A percentile compares a stretch with the other conserved stretches of the same genome.
phyloP scores from a whole-genome alignment of 768 basidiomycete genomes.

The Hygrocybe punicea region DNA sequence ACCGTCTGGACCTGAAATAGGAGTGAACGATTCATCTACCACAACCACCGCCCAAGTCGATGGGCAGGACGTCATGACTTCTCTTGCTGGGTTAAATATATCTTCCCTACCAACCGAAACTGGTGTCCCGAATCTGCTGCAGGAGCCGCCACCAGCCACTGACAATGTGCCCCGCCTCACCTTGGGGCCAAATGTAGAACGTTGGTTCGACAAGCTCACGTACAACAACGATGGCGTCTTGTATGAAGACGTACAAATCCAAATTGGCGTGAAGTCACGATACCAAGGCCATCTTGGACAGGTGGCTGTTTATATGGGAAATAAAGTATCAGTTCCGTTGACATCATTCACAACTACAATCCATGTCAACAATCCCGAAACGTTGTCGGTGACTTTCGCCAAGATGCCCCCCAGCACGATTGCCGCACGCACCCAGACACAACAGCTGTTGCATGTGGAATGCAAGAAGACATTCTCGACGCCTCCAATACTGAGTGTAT shows the following conservation, averaged over 20 bases:
- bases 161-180: slow-evolving; percentile 53
- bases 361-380: slow-evolving; percentile 66
- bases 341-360: slow-evolving; percentile 87
- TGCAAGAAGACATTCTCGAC: slow-evolving; percentile 83
- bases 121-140: neutral
- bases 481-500: slow-evolving; percentile 78
- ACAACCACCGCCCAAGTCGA: slow-evolving; percentile 25
- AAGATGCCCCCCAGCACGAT: slow-evolving; percentile 87
- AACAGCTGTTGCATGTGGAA: slow-evolving; percentile 91
- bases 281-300: slow-evolving; percentile 95
- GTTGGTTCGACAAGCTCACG: slow-evolving; percentile 84
- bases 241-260: slow-evolving; percentile 93
- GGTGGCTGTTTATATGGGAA: slow-evolving; percentile 91
- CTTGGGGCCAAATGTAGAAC: slow-evolving; percentile 70
- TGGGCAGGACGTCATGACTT: slow-evolving; percentile 59
- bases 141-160: slow-evolving; percentile 5
- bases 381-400: slow-evolving; percentile 78
- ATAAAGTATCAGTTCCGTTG: slow-evolving; percentile 87
- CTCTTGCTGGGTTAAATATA: slow-evolving; percentile 81
- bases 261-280: slow-evolving; percentile 93
- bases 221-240: slow-evolving; percentile 83
- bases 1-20: slow-evolving; percentile 36
- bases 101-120: slow-evolving; percentile 31
- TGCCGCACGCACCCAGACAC: slow-evolving; percentile 79
- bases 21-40: slow-evolving; percentile 31